Evolutionary conservation across 2,329 filamentous ascomycete genomes (phyloP).

Genomic region (Scolecobasidium constrictum): DNA sequence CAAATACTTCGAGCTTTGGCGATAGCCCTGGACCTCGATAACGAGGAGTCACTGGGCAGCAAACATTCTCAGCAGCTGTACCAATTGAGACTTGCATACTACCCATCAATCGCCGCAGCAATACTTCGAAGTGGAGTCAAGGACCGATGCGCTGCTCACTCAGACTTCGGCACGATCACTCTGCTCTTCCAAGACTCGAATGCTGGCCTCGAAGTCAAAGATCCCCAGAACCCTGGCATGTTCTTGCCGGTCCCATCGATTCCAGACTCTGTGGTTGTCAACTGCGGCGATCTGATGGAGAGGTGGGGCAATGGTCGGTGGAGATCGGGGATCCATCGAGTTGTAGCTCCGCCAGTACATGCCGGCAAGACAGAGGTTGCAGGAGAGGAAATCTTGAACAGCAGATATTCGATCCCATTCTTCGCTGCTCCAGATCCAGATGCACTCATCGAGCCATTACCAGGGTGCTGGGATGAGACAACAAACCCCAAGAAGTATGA

Average conservation of each 20-base stretch:
- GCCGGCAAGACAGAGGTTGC: slow-evolving; percentile 8
- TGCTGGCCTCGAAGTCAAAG: slow-evolving; percentile 29
- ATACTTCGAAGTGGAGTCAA: slow-evolving; percentile 17
- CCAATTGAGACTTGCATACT: slow-evolving; percentile 28
- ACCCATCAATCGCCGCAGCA: slow-evolving; percentile 21
- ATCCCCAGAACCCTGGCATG: slow-evolving; percentile 17
- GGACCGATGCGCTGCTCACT: slow-evolving; percentile 29
- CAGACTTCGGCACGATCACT: slow-evolving; percentile 31
- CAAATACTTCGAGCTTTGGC: slow-evolving; percentile 18
- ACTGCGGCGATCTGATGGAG: slow-evolving; percentile 29
- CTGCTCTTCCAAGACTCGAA: slow-evolving; percentile 31
- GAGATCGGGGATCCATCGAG: slow-evolving; percentile 5
- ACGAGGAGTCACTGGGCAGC: slow-evolving; percentile 13
- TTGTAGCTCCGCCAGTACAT: slow-evolving; percentile 8
- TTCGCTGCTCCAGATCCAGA: slow-evolving; percentile 29
- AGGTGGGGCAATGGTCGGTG: slow-evolving; percentile 23
- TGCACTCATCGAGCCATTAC: slow-evolving; percentile 27
- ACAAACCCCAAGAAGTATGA: slow-evolving; percentile 27
- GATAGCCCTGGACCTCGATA: slow-evolving; percentile 15
- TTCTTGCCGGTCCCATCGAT: slow-evolving; percentile 22
- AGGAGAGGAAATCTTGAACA: slow-evolving; percentile 18
- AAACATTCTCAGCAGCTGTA: slow-evolving; percentile 20
- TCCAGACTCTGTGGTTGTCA: slow-evolving; percentile 24
- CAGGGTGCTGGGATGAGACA: slow-evolving; percentile 20
- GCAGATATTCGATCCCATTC: slow-evolving; percentile 30